A percentile compares a stretch with the other conserved stretches of the same genome.
Conservation (phyloP, 768 basidiomycete species). For the Hirschioporus abietinus region DNA sequence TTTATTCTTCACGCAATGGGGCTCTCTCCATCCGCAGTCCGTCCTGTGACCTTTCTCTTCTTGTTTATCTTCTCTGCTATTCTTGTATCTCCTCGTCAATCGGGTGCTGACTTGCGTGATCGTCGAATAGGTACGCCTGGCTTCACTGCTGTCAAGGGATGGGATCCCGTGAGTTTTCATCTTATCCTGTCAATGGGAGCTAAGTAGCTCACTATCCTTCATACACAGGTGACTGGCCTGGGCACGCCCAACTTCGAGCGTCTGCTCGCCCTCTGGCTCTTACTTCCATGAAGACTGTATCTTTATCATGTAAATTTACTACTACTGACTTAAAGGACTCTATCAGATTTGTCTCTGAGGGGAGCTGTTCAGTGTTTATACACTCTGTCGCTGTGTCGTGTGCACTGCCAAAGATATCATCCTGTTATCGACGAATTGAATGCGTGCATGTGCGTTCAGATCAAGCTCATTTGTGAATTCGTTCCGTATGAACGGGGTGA, state of each 20-base stretch:
- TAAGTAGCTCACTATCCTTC: neutral
- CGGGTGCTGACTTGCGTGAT: neutral
- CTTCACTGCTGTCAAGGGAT: neutral
- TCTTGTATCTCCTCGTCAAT: neutral
- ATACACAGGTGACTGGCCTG: constrained; percentile 37
- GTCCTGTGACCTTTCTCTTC: neutral
- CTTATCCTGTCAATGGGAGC: neutral
- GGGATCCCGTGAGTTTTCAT: constrained; percentile 2
- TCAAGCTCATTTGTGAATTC: too few relatives aligned
- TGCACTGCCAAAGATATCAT: too few relatives aligned
- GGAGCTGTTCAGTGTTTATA: too few relatives aligned
- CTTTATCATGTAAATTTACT: constrained; percentile 26
- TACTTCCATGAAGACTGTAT: constrained; percentile 33
- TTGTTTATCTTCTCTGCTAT: neutral
- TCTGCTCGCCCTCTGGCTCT: constrained; percentile 26
- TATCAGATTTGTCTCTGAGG: neutral
- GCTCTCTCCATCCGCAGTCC: too few relatives aligned
- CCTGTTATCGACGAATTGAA: too few relatives aligned
- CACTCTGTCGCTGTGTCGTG: too few relatives aligned
- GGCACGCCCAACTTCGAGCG: constrained; percentile 33
- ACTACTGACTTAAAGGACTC: neutral
- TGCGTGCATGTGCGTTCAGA: too few relatives aligned
- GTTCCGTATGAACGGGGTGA: too few relatives aligned
- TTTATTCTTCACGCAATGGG: constrained; percentile 8
- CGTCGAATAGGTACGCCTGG: constrained; percentile 1